Percentiles rank a stretch among this genome's conserved stretches.
These are phyloP conservation scores for Blumeria hordei DNA, from an alignment of 2,329 filamentous ascomycete genomes.

Conservation along the genomic window DNA sequence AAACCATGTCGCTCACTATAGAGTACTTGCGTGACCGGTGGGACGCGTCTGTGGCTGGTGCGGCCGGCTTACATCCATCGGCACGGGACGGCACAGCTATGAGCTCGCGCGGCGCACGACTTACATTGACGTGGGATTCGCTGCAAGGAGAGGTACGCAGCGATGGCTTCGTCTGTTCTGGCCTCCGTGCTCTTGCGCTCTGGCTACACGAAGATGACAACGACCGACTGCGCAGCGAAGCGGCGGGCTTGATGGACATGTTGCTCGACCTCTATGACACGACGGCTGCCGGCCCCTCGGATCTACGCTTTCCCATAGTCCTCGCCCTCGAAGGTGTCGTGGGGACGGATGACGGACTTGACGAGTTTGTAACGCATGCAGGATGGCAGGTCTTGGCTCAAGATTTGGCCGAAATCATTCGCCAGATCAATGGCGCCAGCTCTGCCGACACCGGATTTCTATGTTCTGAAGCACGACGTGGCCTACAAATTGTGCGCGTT, in stretches of 20 bases:
- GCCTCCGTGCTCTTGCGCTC: conserved; percentile 31
- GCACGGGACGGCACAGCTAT: conserved; percentile 23
- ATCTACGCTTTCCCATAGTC: conserved; percentile 32
- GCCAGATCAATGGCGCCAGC: not conserved
- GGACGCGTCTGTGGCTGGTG: conserved; percentile 39
- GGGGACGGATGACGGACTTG: conserved; percentile 18
- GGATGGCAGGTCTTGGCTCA: conserved; percentile 29
- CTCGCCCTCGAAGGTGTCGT: conserved; percentile 34
- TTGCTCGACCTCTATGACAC: conserved; percentile 32
- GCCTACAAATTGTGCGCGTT: conserved; percentile 29
- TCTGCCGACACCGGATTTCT: not conserved
- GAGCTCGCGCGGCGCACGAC: conserved; percentile 20
- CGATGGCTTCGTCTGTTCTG: conserved; percentile 35
- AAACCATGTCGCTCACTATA: conserved; percentile 36
- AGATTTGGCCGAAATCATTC: conserved; percentile 22
- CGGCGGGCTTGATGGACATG: conserved; percentile 34
- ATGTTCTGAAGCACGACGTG: conserved; percentile 20
- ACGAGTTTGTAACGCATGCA: conserved; percentile 22
- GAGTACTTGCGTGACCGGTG: conserved; percentile 47
- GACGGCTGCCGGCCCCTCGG: conserved; percentile 15
- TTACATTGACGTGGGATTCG: conserved; percentile 34
- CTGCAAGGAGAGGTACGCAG: conserved; percentile 20
- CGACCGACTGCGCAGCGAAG: conserved; percentile 24
- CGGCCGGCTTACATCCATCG: conserved; percentile 33
- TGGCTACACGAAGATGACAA: conserved; percentile 50